Evolutionary conservation across 805 yeast genomes (phyloP), one percentile per base, ranked within the genome.

Genomic region (Metschnikowia koreensis): DNA sequence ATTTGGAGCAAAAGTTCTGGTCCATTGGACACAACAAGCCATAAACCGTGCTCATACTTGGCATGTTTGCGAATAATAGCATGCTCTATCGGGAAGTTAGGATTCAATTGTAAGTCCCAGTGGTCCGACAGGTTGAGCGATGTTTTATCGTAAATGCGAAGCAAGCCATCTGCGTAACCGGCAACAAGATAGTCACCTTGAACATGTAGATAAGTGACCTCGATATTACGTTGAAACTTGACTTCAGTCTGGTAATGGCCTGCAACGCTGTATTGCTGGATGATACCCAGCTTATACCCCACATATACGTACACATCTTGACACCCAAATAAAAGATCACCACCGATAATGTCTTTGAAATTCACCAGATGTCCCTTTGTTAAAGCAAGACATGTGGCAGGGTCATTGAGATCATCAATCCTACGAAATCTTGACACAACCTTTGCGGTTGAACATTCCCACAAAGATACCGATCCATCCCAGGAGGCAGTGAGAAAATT

Each of bases 381-480:
- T 13, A 50, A 34, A 29, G 57, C 50, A 15, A 58, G 10, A 40
- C 64, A 58, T 26, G 54, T 60, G 6, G 59, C 66, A 5, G 57
- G 55, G 47, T 65, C 69, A 1, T 48, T 40, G 31, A 48, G 54
- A 43, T 59, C 47, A 15, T 55, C 56, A 8, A 66, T 56, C 38
- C 66, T 69, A 7, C 59, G 54, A 47, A 73, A 37, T 70, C 66
- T 58, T 41, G 75, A 67, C 5, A 86, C 61, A 8, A 67, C 59
- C 16, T 60, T 48, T 1, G 85, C 89, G 1, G 77, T 60, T 0
- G 87, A 84, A 63, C 89, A 81, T 59, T 87, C 93, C 92, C 91
- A 87, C 37, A 89, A 61, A 41, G 69, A 73, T 1, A 85, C 70
- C 0, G 79, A 61, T 0, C 89, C 89, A 63, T 82, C 88, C 5